Percentiles rank a stretch among this genome's conserved stretches.
Evolutionary conservation across 306 rosid genomes (phyloP).

Genomic region (Cicer yamashitae): DNA sequence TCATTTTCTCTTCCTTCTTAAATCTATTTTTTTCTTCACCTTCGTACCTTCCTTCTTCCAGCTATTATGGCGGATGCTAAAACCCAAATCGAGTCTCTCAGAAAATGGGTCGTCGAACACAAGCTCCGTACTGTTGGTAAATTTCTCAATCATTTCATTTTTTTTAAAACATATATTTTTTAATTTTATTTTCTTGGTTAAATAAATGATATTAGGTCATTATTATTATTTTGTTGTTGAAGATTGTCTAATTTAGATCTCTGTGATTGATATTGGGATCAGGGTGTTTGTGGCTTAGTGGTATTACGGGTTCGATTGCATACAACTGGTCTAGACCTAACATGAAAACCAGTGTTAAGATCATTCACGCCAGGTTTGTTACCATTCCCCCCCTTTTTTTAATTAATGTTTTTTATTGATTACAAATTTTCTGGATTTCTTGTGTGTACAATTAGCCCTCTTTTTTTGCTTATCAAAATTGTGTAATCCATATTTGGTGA

Average conservation of each 20-base stretch:
- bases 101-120: slow-evolving; percentile 87
- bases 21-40: neutral
- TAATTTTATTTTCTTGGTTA: neutral
- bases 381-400: neutral
- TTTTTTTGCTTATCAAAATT: neutral
- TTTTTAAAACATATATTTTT: too few relatives aligned
- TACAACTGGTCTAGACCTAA: slow-evolving; percentile 96
- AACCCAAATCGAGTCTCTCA: slow-evolving; percentile 61
- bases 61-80: slow-evolving; percentile 72
- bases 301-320: slow-evolving; percentile 85
- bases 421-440: neutral
- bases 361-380: slow-evolving; percentile 87
- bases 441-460: neutral
- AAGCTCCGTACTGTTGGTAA: slow-evolving; percentile 95
- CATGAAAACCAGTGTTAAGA: slow-evolving; percentile 92
- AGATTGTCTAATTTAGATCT: neutral
- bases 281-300: slow-evolving; percentile 91
- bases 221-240: neutral
- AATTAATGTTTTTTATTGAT: neutral
- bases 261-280: slow-evolving; percentile 10
- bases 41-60: neutral
- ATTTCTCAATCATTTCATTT: neutral
- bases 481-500: neutral
- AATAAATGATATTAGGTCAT: neutral
- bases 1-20: neutral